These are phyloP conservation scores for Pichia sp. DNA, from an alignment of 1,139 yeast genomes.

Conservation along the genomic window DNA sequence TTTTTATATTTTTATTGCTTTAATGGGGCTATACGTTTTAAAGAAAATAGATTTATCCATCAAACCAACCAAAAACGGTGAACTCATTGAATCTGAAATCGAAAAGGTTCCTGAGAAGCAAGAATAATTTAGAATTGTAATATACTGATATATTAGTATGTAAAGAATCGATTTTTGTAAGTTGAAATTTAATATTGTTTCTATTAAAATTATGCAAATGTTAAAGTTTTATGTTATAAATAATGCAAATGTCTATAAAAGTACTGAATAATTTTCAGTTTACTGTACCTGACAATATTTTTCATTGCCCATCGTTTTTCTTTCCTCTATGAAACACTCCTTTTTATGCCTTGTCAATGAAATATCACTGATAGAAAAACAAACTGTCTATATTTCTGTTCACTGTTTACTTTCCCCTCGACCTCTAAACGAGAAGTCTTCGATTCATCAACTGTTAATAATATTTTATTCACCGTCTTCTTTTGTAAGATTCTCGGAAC, in stretches of 20 bases:
- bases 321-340: not conserved
- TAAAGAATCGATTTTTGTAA: too few species aligned
- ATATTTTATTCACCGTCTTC: too few species aligned
- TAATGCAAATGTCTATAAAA: slow-evolving; percentile 6
- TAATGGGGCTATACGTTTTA: slow-evolving; percentile 51
- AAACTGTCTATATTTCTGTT: too few species aligned
- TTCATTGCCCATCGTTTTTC: not conserved
- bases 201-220: not conserved
- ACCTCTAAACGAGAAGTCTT: too few species aligned
- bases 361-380: too few species aligned
- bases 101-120: not conserved
- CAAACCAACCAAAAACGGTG: slow-evolving; percentile 13
- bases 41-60: slow-evolving; percentile 34
- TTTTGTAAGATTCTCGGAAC: too few species aligned
- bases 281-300: not conserved
- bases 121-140: not conserved
- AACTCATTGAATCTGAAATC: not conserved
- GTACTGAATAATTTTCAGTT: slow-evolving; percentile 7
- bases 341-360: too few species aligned
- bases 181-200: too few species aligned
- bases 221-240: not conserved
- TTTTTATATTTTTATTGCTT: slow-evolving; percentile 54
- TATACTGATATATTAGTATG: too few species aligned
- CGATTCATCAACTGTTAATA: too few species aligned
- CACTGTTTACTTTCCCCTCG: too few species aligned